Conservation (phyloP, 768 basidiomycete genomes). For the Mycena sanguinolenta region DNA sequence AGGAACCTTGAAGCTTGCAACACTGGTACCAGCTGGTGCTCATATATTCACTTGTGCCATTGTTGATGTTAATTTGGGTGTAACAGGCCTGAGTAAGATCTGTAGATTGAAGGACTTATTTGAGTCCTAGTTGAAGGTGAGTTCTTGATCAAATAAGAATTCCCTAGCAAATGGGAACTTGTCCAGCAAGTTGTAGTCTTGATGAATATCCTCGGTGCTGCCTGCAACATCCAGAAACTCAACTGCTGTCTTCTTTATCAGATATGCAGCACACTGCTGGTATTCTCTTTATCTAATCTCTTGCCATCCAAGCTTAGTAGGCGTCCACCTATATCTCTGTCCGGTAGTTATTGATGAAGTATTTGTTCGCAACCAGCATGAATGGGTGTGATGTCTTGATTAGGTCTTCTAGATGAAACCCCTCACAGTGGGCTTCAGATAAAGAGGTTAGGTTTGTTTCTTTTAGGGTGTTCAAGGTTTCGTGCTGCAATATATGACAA, state of each 20-base stretch:
- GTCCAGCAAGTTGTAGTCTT: constrained; percentile 5
- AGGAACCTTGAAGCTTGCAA: constrained; percentile 22
- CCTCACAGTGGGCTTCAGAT: constrained; percentile 34
- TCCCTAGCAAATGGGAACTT: neutral
- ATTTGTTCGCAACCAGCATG: neutral
- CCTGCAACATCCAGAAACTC: constrained; percentile 5
- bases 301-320: neutral
- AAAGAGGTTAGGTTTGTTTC: too few relatives aligned
- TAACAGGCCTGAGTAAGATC: constrained; percentile 2
- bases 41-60: neutral
- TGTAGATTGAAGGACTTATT: constrained; percentile 11
- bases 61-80: neutral
- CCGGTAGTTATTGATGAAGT: too few relatives aligned
- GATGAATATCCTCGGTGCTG: neutral
- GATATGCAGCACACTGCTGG: neutral
- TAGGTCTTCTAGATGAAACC: constrained; percentile 31
- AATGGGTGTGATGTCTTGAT: neutral
- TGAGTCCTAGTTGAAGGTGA: neutral
- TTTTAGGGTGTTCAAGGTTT: too few relatives aligned
- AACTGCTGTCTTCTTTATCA: neutral
- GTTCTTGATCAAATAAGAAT: neutral
- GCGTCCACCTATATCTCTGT: neutral
- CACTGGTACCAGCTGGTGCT: constrained; percentile 18
- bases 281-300: neutral
- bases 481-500: too few relatives aligned